Evolutionary conservation across 108 stramenopile species (phyloP).

Genomic region (Nitzschia putrida): DNA sequence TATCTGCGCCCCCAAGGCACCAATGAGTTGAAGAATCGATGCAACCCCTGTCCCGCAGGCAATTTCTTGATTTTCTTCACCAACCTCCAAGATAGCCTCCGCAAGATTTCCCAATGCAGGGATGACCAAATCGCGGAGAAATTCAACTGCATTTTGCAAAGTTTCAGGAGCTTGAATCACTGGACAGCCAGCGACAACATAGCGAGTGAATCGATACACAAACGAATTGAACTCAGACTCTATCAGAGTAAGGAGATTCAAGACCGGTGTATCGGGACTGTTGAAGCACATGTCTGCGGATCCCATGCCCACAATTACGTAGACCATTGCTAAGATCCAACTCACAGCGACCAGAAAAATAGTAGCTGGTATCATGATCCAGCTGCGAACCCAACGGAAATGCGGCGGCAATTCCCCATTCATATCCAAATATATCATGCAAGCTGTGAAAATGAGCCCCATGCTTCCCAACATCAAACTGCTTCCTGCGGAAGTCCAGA

Average conservation of each 20-base stretch:
- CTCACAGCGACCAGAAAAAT: constrained; percentile 6
- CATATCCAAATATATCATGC: constrained; percentile 12
- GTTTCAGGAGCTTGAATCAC: not conserved
- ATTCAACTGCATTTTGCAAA: not conserved
- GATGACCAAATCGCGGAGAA: not conserved
- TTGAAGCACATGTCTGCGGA: constrained; percentile 14
- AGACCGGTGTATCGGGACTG: constrained; percentile 7
- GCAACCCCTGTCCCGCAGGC: constrained; percentile 2
- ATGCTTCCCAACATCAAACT: constrained; percentile 11
- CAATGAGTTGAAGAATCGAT: not conserved
- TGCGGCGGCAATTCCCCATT: constrained; percentile 5
- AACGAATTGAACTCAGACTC: constrained; percentile 3
- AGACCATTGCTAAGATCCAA: constrained; percentile 11
- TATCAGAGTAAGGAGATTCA: constrained; percentile 3
- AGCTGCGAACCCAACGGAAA: constrained; percentile 2
- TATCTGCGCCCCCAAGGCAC: constrained; percentile 9
- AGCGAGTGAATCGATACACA: constrained; percentile 2
- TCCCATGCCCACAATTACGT: constrained; percentile 3
- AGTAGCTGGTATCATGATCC: not conserved
- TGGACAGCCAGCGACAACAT: constrained; percentile 15
- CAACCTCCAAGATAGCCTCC: constrained; percentile 2
- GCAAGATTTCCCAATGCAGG: constrained; percentile 7
- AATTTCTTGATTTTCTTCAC: not conserved
- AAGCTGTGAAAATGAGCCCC: not conserved
- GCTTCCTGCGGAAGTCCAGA: constrained; percentile 11